Evolutionary conservation across 208 protist genomes (phyloP), one percentile per base, ranked within the genome.

Genomic region (Leptomonas pyrrhocoris): DNA sequence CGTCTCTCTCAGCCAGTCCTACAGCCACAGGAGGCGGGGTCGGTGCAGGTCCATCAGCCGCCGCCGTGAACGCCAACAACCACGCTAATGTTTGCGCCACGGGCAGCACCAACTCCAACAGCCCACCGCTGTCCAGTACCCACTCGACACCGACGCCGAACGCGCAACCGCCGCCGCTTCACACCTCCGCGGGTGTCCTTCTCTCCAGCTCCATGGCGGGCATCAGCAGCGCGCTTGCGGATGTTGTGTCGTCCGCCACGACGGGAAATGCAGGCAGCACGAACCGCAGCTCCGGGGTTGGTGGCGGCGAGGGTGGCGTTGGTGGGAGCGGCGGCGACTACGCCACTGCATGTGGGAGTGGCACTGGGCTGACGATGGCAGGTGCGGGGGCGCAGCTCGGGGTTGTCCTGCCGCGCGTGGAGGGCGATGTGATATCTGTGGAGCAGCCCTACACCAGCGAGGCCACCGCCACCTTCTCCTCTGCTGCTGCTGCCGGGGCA

Each of bases 381-480:
- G 59, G 62, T 21, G 30, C 42, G 1, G 73, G 70, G 3, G 57
- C 83, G 16, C 51, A 57, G 42, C 70, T 89, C 30, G 88, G 88
- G 19, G 77, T 90, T 19, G 80, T 83, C 54, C 66, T 94, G 48
- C 89, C 89, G 0, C 86, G 85, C 42, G 50, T 94, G 27, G 80
- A 87, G 30, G 81, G 80, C 2, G 84, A 82, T 13, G 75, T 94
- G 40, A 55, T 81, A 27, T 94, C 89, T 19, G 63, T 83, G 25
- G 89, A 94, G 61, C 28, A 61, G 62, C 63, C 74, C 46, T 80
- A 64, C 49, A 66, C 45, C 58, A 7, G 19, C 9, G 56, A 12
- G 12, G 56, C n/a, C 8, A 7, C 23, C 16, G 7, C 34, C 23
- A 6, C 18, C 23, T 6, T 38, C 34, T 7, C 54, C 1, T 2